Base-by-base conservation (phyloP, 23 red algal genomes). In the Gracilaria gracilis region DNA sequence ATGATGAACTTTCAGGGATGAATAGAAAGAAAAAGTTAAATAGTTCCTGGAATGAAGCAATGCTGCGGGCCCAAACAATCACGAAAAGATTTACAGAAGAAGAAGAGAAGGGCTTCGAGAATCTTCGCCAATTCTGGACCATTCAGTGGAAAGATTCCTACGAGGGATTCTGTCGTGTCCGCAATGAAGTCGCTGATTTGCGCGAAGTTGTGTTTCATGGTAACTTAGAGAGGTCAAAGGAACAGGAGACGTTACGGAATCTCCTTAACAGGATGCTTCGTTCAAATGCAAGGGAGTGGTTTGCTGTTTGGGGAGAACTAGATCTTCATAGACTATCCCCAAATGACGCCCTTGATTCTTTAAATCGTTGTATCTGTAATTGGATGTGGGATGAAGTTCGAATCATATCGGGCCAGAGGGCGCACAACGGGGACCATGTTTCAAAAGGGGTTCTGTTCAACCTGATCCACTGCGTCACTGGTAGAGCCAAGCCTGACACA, bases 311-410 rank as follows among this genome's bases (percentile, higher is more conserved):
- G 69, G 69, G 69, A n/a, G 69, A 74, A 44, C 69, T 74, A 8
- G 69, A 74, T 29, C 69, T 74, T 44, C 69, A 74, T 16, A 74
- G 69, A 42, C 16, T 74, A 42, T 74, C 69, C 0, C 69, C 69
- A 40, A 46, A 74, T 74, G 37, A 74, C 44, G 69, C 69, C 39
- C 36, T 74, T 46, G 34, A 74, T 4, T 25, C 28, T 20, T 29
- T 74, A 9, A 15, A 74, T 24, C 34, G 69, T 9, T 74, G 69
- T 46, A 29, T 74, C 0, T 74, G 69, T 42, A 42, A 7, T 14
- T 74, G 69, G 69, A 74, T 74, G 69, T 74, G 69, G 69, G 69
- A 74, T 24, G 69, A 74, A 42, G 69, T 74, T n/a, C 34, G 39
- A 36, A 74, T 74, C 39, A 74, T 74, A 29, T 74, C 69, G 44